Conservation (phyloP, 345 rosid genomes). For the Citrus australasica region DNA sequence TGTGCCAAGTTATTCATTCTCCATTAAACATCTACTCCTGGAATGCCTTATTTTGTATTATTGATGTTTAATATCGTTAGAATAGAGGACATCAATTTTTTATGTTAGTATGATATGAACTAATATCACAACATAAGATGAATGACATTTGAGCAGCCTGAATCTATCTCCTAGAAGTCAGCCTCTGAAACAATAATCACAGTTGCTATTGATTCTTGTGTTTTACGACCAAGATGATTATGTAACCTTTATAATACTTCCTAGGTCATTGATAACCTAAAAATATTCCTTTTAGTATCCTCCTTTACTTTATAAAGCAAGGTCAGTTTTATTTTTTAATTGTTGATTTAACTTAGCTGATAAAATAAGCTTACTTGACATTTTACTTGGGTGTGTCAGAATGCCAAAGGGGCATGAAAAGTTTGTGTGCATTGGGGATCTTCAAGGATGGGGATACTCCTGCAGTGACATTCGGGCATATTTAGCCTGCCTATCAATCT, state of each 20-base stretch:
- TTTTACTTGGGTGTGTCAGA: constrained; percentile 28
- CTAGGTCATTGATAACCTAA: neutral
- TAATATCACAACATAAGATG: too few species aligned
- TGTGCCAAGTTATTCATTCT: constrained; percentile 48
- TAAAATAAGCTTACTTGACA: neutral
- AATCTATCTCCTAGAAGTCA: too few species aligned
- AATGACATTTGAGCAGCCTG: too few species aligned
- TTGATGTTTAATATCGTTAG: neutral
- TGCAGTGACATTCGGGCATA: constrained; percentile 75
- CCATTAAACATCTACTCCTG: neutral
- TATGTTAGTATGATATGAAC: too few species aligned
- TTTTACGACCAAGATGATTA: neutral
- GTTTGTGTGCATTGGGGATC: constrained; percentile 63
- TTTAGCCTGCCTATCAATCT: constrained; percentile 55
- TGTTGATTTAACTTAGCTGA: neutral
- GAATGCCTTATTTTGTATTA: too few species aligned
- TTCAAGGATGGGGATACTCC: constrained; percentile 86
- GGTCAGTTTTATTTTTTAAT: neutral
- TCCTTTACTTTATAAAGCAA: neutral
- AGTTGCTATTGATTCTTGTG: neutral
- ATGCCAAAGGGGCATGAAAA: constrained; percentile 83
- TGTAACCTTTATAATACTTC: neutral
- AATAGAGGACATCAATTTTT: too few species aligned
- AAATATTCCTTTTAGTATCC: neutral
- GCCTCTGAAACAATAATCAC: neutral